Evolutionary conservation across 768 basidiomycete species (phyloP).

Genomic region (Daedaleopsis nitida): DNA sequence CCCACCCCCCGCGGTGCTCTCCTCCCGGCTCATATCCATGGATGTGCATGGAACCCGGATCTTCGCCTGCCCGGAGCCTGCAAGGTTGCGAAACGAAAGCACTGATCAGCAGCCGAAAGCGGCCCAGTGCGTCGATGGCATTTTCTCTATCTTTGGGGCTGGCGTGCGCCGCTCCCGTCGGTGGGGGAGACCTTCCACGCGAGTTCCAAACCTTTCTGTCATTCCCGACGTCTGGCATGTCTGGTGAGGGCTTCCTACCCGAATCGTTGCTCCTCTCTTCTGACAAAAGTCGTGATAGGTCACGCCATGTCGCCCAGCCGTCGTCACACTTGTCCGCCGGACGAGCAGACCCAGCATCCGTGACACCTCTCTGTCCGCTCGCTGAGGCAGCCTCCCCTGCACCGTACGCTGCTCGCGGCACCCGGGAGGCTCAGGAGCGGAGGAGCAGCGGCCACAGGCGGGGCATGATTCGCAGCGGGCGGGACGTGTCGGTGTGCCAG

Average conservation of each 20-base stretch:
- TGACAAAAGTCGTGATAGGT: conserved; percentile 12
- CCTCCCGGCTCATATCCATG: not conserved
- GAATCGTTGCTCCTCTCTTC: conserved; percentile 16
- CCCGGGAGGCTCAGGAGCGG: not conserved
- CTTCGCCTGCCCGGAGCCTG: not conserved
- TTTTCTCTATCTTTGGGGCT: not conserved
- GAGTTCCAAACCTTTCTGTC: conserved; percentile 18
- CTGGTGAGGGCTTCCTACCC: conserved; percentile 14
- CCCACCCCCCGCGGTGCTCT: not conserved
- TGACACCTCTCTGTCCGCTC: not conserved
- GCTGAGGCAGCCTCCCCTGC: not conserved
- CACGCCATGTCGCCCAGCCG: conserved; percentile 4
- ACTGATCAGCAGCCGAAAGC: too few species aligned
- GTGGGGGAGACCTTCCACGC: conserved; percentile 8
- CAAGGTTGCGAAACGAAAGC: too few species aligned
- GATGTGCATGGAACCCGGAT: not conserved
- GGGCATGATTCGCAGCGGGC: conserved; percentile 5
- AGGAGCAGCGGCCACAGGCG: not conserved
- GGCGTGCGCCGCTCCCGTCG: conserved; percentile 9
- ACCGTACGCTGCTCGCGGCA: not conserved
- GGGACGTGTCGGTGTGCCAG: not conserved
- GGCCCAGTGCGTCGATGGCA: not conserved
- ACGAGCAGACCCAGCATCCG: not conserved
- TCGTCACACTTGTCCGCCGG: not conserved
- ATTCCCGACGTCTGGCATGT: conserved; percentile 12